Evolutionary conservation across 2,329 filamentous ascomycete species (phyloP), one percentile per base, ranked within the genome.

Genomic region (Conoideocrella luteorostrata): DNA sequence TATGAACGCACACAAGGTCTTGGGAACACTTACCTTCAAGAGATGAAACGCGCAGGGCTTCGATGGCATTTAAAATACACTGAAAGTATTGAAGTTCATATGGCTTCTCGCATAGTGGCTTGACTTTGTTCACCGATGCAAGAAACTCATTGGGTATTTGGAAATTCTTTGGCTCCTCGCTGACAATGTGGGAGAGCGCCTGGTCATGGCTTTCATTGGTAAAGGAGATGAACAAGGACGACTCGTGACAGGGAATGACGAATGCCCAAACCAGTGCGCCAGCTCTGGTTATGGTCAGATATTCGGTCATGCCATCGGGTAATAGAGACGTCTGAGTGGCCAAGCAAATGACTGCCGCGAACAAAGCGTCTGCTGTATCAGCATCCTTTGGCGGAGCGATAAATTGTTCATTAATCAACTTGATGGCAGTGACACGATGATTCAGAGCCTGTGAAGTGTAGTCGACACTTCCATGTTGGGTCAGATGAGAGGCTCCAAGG

Each of bases 281-380:
- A 3, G 61, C 63, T 24, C 63, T 55, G 9, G 58, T 53, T 52
- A 65, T 64, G 39, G 59, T 50, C 3, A 66, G 39, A 30, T 65
- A 68, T 42, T 68, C 64, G 15, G 46, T 50, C 60, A 68, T 65
- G 38, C 63, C 61, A 12, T 66, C 60, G 2, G 58, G 50, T 55
- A 68, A 56, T 38, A 64, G 60, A 2, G 54, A 56, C 2, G 63
- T 56, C 39, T 67, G 64, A 17, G 63, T 60, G 2, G 56, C 49
- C 4, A 67, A 54, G 3, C 62, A 61, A 22, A 67, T 47, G 22
- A 63, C 50, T 3, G 64, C 50, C 7, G 56, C 65, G 41, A 62
- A 61, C 5, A 63, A 49, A 10, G 64, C 64, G 47, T 67, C 64
- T 7, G 54, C 58, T 13, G 64, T 59, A 7, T 55, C 53, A 2